These are phyloP conservation scores for Plasmodium relictum DNA, from an alignment of 169 alveolate species.

Conservation along the genomic window DNA sequence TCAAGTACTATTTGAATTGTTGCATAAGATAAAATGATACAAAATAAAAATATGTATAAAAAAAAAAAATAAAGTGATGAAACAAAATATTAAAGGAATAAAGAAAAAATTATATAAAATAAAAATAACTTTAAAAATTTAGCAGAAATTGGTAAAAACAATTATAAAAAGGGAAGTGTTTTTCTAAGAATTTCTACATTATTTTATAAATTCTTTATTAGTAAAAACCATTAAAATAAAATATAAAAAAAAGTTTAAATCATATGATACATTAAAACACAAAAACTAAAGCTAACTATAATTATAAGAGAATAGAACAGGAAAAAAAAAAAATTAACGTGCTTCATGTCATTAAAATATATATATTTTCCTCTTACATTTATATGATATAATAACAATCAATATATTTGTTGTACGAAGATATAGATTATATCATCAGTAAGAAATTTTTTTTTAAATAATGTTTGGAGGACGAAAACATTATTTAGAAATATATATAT, in stretches of 20 bases:
- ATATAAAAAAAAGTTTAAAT: conserved; percentile 1
- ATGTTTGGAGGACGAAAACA: too few species aligned
- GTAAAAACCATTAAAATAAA: conserved; percentile 1
- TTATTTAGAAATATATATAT: too few species aligned
- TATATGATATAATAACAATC: too few species aligned
- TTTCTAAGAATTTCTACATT: conserved; percentile 17
- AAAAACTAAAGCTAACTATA: conserved; percentile 10
- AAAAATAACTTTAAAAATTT: conserved; percentile 26
- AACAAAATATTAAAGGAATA: conserved; percentile 2
- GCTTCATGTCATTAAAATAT: conserved; percentile 6
- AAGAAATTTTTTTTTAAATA: too few species aligned
- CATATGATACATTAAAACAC: conserved; percentile 28
- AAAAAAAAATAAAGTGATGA: background rate
- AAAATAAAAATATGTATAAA: background rate
- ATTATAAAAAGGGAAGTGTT: background rate
- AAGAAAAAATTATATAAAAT: conserved; percentile 9
- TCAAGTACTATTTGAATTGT: conserved; percentile 16
- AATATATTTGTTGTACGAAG: too few species aligned
- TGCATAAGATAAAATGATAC: conserved; percentile 19
- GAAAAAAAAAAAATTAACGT: conserved; percentile 4
- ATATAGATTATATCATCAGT: too few species aligned
- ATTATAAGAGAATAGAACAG: conserved; percentile 1
- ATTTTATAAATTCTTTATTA: background rate
- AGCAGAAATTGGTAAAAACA: conserved; percentile 5
- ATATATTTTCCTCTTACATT: background rate